phyloP scores from a whole-genome alignment of 805 yeast genomes.

The Saccharomycopsis sp. region DNA sequence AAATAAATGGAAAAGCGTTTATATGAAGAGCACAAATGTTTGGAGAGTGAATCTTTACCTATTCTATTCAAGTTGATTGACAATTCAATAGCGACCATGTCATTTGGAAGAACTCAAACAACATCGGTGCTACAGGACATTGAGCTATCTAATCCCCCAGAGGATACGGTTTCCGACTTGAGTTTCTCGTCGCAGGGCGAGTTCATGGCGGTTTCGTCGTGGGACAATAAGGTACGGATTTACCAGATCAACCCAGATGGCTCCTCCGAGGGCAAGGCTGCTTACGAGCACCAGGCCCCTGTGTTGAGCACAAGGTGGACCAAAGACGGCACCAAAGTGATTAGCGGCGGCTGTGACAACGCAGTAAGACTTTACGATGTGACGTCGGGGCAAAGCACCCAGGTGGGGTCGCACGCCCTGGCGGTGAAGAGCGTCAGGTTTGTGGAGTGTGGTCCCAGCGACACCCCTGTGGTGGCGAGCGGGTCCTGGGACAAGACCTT shows the following conservation, averaged over 20 bases:
- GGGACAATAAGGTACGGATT: conserved; percentile 93
- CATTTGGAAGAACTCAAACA: background rate
- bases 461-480: conserved; percentile 68
- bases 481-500: conserved; percentile 97
- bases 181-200: conserved; percentile 85
- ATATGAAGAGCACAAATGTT: too few relatives aligned
- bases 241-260: conserved; percentile 78
- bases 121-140: conserved; percentile 47
- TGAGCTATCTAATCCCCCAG: conserved; percentile 72
- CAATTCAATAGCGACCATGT: too few relatives aligned
- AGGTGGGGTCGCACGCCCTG: conserved; percentile 79
- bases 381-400: conserved; percentile 71
- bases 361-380: conserved; percentile 78
- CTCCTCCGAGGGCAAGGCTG: conserved; percentile 75
- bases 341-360: conserved; percentile 87
- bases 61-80: too few relatives aligned
- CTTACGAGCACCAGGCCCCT: conserved; percentile 85
- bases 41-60: too few relatives aligned
- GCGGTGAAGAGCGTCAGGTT: conserved; percentile 67
- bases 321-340: conserved; percentile 74
- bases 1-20: too few relatives aligned
- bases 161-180: conserved; percentile 77
- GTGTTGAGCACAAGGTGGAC: conserved; percentile 79
- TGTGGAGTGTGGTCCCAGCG: conserved; percentile 79
- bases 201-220: conserved; percentile 68